Evolutionary conservation across 1,139 yeast species (phyloP), one percentile per base, ranked within the genome.

Genomic region (Debaryomyces psychrophilus): DNA sequence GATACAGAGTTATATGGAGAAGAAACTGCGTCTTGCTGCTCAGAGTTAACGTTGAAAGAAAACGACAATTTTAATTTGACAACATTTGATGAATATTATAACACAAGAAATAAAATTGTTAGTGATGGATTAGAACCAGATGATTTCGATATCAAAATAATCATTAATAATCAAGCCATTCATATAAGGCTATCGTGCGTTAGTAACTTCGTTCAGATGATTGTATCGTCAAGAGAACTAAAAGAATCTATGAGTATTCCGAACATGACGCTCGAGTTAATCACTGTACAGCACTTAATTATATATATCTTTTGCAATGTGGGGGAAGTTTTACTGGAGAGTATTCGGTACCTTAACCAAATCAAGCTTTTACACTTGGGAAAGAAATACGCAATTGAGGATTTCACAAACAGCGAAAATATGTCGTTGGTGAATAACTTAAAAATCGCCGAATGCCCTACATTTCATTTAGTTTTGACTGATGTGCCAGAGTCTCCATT

Each of bases 221-320:
- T 28, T 20, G 31, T 38, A 29, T 28, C 41, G n/a, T 6, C 25
- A 12, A 33, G 18, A 29, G 41, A 38, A 5, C 28, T 38, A 20
- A 18, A 38, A 29, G 26, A 38, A 28, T 12, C 15, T 5, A 17
- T 38, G 15, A 35, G 27, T 11, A 27, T 27, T n/a, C 25, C 18
- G n/a, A 18, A 12, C 12, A 28, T 28, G 11, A 27, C 34, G 3
- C 35, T 29, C 11, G 26, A 28, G 18, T 18, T 20, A 9, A 27
- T 42, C 23, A 42, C 38, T 6, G 44, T 42, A 15, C 38, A 29
- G 14, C 44, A 42, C 15, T 29, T 42, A 15, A 34, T 42, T 11
- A 15, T 42, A 20, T 42, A 35, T 36, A 27, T 36, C n/a, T 42
- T 42, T 29, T 23, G 28, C 25, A 27, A 42, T 23, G 28, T 42